Base-by-base conservation (phyloP, 257 asterid species). In the Fraxinus cuspidata region DNA sequence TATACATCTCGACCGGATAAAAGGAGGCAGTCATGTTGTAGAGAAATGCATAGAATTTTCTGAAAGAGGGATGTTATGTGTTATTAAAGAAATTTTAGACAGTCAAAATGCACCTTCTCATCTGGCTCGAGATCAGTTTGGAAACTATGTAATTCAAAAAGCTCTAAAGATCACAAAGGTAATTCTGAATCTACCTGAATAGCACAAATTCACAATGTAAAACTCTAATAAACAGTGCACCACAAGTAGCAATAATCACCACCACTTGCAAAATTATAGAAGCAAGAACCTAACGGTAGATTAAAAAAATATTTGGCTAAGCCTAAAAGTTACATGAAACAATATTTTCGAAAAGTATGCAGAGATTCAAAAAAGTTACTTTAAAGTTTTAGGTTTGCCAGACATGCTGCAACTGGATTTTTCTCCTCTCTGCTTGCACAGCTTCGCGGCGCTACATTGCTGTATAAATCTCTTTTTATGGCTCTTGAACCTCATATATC, bases 61-160 rank as follows among this genome's bases (percentile, higher is more conserved):
- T 47, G 56, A 47, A 47, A 3, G 6, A 2, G 56, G 56, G 56
- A 47, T 47, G 56, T 2, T 1, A 53, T 18, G n/a, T 53, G 64
- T n/a, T 53, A n/a, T 53, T 19, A 7, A 18, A 53, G 64, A 53
- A 53, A 53, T 53, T 18, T 53, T 53, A 53, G 25, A n/a, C 5
- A 4, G 27, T 53, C 64, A 7, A 19, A 53, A 53, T 1, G 27
- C 64, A 53, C 64, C 64, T 53, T 53, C 25, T 53, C 64, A 53
- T 19, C 64, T 53, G 7, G 25, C 64, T 47, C 25, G 64, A 53
- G 64, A n/a, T 7, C 25, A 19, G 11, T 18, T 53, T 53, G 23
- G 64, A 53, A 53, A 53, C 64, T 53, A 53, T 53, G 64, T 53
- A 19, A 53, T 53, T 53, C 64, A 53, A 53, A 53, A 53, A 53